These are phyloP conservation scores for Fomitopsis schrenkii DNA, from an alignment of 1,284 basidiomycete genomes.

Conservation along the genomic window DNA sequence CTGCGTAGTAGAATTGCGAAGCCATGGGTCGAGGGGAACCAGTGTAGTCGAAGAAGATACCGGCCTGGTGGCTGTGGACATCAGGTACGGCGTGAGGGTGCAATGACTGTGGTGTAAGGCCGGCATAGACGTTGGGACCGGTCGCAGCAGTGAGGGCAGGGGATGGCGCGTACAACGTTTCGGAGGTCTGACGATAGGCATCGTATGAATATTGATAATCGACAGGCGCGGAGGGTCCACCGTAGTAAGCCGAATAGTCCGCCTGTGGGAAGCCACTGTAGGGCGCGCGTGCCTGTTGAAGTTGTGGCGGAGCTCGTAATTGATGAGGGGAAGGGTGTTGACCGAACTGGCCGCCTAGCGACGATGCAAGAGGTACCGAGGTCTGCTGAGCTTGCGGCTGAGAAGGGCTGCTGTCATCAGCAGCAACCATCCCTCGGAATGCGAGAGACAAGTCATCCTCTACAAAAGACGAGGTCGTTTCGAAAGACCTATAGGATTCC, in stretches of 20 bases:
- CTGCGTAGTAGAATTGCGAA: constrained; percentile 60
- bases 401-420: constrained; percentile 47
- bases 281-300: constrained; percentile 41
- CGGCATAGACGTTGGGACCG: constrained; percentile 45
- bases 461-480: constrained; percentile 34
- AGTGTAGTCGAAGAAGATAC: constrained; percentile 59
- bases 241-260: constrained; percentile 57
- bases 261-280: constrained; percentile 49
- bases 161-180: constrained; percentile 48
- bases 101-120: constrained; percentile 37
- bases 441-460: constrained; percentile 54
- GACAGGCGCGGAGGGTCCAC: constrained; percentile 38
- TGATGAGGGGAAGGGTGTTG: constrained; percentile 23
- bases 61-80: constrained; percentile 45
- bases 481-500: constrained; percentile 36
- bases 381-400: constrained; percentile 22
- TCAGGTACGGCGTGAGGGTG: constrained; percentile 42
- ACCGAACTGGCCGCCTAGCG: constrained; percentile 11
- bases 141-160: constrained; percentile 36
- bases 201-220: constrained; percentile 52
- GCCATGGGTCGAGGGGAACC: constrained; percentile 40
- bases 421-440: constrained; percentile 64
- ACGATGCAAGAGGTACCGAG: constrained; percentile 1
- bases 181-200: constrained; percentile 45
- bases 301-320: constrained; percentile 34